Conservation (phyloP, 306 rosid genomes). For the Argentina anserina region DNA sequence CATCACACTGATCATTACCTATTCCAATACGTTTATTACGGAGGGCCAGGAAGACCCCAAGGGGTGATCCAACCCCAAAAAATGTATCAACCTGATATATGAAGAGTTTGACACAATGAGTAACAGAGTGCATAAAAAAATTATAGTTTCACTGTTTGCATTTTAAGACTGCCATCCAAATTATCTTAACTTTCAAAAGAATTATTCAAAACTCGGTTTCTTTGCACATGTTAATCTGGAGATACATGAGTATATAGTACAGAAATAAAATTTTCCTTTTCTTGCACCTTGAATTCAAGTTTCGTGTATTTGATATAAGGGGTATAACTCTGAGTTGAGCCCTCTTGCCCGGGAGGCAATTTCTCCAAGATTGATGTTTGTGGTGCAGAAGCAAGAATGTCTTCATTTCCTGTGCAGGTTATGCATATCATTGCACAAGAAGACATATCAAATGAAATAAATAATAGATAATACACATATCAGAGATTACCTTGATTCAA, state of each 20-base stretch:
- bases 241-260: not conserved
- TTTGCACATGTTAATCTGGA: not conserved
- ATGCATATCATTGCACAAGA: conserved; percentile 4
- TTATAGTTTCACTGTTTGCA: not conserved
- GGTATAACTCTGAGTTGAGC: conserved; percentile 48
- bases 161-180: conserved; percentile 9
- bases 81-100: conserved; percentile 84
- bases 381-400: conserved; percentile 30
- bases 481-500: conserved; percentile 51
- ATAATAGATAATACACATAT: conserved; percentile 10
- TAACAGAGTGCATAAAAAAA: conserved; percentile 9
- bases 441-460: not conserved
- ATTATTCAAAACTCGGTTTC: not conserved
- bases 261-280: not conserved
- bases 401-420: conserved; percentile 36
- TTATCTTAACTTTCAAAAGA: not conserved
- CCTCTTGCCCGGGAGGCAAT: conserved; percentile 43
- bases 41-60: conserved; percentile 95
- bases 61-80: conserved; percentile 99
- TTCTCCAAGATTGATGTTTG: conserved; percentile 37
- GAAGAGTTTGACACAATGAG: conserved; percentile 23
- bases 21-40: conserved; percentile 85
- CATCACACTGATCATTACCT: conserved; percentile 45
- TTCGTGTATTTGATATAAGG: conserved; percentile 75
- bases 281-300: conserved; percentile 80